Conservation (phyloP, 352 stramenopile genomes). For the Pythium monospermum region DNA sequence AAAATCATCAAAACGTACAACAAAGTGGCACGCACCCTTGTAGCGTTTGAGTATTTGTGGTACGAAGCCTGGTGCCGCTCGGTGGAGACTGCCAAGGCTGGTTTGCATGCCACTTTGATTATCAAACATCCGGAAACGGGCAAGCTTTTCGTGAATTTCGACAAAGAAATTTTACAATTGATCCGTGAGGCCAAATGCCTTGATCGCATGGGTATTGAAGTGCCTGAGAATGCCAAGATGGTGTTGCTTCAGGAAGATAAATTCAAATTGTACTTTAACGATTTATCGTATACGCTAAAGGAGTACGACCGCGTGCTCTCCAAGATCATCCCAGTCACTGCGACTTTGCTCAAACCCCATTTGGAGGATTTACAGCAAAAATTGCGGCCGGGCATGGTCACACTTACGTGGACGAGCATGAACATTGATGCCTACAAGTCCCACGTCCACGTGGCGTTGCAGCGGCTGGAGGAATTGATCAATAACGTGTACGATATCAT, state of each 20-base stretch:
- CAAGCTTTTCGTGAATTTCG: constrained; percentile 86
- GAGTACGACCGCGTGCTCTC: constrained; percentile 76
- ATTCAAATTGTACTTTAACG: constrained; percentile 85
- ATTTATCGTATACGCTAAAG: constrained; percentile 71
- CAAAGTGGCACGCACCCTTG: constrained; percentile 84
- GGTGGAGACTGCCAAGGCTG: constrained; percentile 70
- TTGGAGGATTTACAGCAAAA: constrained; percentile 74
- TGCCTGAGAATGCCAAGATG: constrained; percentile 79
- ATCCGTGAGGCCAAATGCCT: constrained; percentile 84
- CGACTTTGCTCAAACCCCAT: constrained; percentile 51
- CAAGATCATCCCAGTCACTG: constrained; percentile 70
- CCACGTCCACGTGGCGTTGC: constrained; percentile 51
- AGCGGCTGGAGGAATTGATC: constrained; percentile 79
- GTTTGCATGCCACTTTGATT: constrained; percentile 79
- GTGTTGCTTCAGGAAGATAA: constrained; percentile 86
- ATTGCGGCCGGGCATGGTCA: constrained; percentile 72
- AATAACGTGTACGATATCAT: constrained; percentile 79
- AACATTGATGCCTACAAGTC: constrained; percentile 84
- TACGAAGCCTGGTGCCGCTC: constrained; percentile 85
- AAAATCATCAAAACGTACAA: constrained; percentile 92
- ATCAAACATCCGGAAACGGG: constrained; percentile 70
- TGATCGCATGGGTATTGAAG: constrained; percentile 75
- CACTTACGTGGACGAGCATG: constrained; percentile 88
- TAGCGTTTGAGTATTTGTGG: constrained; percentile 89
- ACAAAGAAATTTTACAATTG: constrained; percentile 85